A percentile compares a stretch with the other conserved stretches of the same genome.
These are phyloP conservation scores for Taphrina communis DNA, from an alignment of 1,139 yeast genomes.

Conservation along the genomic window DNA sequence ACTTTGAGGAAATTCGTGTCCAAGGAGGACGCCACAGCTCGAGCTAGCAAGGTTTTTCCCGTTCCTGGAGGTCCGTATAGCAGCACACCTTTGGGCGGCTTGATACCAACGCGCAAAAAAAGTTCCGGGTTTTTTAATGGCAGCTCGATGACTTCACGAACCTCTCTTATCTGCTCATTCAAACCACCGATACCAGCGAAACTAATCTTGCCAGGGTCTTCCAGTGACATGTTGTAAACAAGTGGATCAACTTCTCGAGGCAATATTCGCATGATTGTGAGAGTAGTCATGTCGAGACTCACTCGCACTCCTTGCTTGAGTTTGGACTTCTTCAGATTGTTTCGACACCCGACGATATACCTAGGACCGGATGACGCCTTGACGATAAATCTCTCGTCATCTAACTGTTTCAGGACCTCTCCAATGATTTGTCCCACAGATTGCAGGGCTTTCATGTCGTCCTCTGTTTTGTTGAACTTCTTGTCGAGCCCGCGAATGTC, in stretches of 20 bases:
- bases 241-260: constrained; percentile 99
- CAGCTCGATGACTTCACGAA: constrained; percentile 95
- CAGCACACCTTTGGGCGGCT: constrained; percentile 97
- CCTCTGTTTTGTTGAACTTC: constrained; percentile 90
- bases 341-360: constrained; percentile 96
- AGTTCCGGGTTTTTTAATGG: constrained; percentile 97
- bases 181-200: constrained; percentile 97
- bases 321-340: constrained; percentile 81
- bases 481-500: constrained; percentile 83
- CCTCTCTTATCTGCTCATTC: constrained; percentile 91
- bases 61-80: constrained; percentile 99
- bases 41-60: constrained; percentile 93
- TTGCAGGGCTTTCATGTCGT: constrained; percentile 67
- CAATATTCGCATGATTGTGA: constrained; percentile 94
- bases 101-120: constrained; percentile 93
- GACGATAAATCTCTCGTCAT: constrained; percentile 92
- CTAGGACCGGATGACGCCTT: constrained; percentile 98
- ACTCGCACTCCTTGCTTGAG: constrained; percentile 95
- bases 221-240: constrained; percentile 97
- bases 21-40: constrained; percentile 98
- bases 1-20: constrained; percentile 98
- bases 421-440: constrained; percentile 98
- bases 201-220: constrained; percentile 94
- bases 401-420: constrained; percentile 93
- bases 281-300: constrained; percentile 95